Conservation (phyloP, 2,329 filamentous ascomycete genomes). For the Fusarium sp. region DNA sequence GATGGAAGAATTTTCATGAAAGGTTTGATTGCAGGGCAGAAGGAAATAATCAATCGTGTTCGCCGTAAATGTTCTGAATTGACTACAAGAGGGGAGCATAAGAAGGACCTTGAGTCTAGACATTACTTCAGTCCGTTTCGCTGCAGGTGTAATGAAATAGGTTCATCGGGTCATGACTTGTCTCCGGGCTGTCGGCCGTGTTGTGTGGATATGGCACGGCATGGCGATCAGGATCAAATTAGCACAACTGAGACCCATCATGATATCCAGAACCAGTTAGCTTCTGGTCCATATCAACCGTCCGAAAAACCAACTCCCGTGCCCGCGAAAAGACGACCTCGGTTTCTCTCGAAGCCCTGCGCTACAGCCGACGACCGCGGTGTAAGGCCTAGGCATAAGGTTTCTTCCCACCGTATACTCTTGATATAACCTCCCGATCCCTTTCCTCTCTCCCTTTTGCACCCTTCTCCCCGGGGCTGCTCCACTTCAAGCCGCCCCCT, state of each 20-base stretch:
- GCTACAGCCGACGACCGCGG: constrained; percentile 43
- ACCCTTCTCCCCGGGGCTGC: constrained; percentile 42
- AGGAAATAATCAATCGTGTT: not conserved
- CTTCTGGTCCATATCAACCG: constrained; percentile 19
- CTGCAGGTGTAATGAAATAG: not conserved
- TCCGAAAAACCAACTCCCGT: constrained; percentile 26
- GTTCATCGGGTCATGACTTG: constrained; percentile 1
- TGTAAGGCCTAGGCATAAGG: constrained; percentile 13
- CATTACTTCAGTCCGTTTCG: not conserved
- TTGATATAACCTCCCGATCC: constrained; percentile 15
- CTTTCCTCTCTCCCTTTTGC: constrained; percentile 6
- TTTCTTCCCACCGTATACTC: constrained; percentile 18
- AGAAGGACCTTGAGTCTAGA: not conserved
- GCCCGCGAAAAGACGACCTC: constrained; percentile 35
- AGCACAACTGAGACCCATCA: constrained; percentile 21
- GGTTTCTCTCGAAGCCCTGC: constrained; percentile 27
- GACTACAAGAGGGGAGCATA: not conserved
- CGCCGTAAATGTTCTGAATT: not conserved
- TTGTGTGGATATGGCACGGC: constrained; percentile 16
- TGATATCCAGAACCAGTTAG: constrained; percentile 29
- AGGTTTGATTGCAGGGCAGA: not conserved
- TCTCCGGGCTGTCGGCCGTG: constrained; percentile 15
- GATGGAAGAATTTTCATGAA: not conserved
- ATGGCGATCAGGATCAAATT: constrained; percentile 1
- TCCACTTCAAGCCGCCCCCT: constrained; percentile 36